Base-by-base conservation (phyloP, 306 rosid genomes). In the Cicer arietinum region DNA sequence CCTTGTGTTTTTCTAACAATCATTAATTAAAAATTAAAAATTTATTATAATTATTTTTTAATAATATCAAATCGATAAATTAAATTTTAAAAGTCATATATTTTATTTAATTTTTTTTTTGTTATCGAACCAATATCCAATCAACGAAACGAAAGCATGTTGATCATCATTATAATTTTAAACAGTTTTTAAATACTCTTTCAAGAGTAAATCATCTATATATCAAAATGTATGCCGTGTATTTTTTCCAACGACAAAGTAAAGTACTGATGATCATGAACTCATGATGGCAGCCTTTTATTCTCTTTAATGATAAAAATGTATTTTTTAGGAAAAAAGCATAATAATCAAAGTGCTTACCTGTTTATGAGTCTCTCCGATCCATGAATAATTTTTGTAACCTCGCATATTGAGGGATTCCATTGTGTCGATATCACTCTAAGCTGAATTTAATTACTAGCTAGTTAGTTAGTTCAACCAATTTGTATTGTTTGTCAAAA, bases 231-330 rank as follows among this genome's bases (percentile, higher is more conserved):
- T 22, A 18, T 18, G 20, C 25, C 2, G 37, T 82, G 82, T 42
- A 43, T 57, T 54, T 65, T 35, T 56, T 73, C 68, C 73, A 78
- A 76, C 59, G 68, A 77, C 74, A 66, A 25, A 73, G 74, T 65
- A 66, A 25, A 73, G 74, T 65, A 63, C 76, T 73, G 60, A 56
- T 63, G 68, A 81, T 62, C 73, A 81, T 86, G 74, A 84, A 68
- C 79, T 62, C 69, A 81, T 86, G 74, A 84, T 82, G 52, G 4
- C 25, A 14, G 5, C 71, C 84, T 82, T 87, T 76, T 64, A 22
- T 22, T 67, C 58, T 50, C 78, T 73, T 77, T 65, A 76, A 76
- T 73, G 56, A 79, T 56, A 67, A 43, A 60, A 66, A 48, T 66
- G 40, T 25, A 51, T 1, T 22, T 22, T 22, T 22, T 22, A 0